Evolutionary conservation across 2,329 filamentous ascomycete species (phyloP).

Genomic region (Zasmidium angulare): DNA sequence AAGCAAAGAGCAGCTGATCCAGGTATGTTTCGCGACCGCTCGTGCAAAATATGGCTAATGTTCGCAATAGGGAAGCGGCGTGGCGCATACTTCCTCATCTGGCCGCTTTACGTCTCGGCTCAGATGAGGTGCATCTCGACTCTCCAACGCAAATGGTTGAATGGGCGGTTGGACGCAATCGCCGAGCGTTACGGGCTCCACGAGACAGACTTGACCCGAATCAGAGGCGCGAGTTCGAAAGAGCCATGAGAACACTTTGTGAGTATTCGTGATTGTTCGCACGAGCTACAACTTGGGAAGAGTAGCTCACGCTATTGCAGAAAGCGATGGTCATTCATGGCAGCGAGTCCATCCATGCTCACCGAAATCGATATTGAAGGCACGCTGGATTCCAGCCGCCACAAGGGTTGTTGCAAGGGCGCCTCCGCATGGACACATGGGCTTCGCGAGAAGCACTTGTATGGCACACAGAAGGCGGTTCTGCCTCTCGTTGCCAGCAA

Average conservation of each 20-base stretch:
- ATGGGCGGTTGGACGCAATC: background rate
- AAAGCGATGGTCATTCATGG: background rate
- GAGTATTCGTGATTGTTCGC: background rate
- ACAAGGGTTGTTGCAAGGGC: background rate
- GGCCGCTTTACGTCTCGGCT: background rate
- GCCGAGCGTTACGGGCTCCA: background rate
- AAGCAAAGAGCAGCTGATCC: background rate
- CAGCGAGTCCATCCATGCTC: background rate
- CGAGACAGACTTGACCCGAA: background rate
- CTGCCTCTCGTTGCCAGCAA: background rate
- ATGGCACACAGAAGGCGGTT: background rate
- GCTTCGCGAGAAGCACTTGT: background rate
- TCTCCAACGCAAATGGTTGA: background rate
- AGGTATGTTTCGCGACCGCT: background rate
- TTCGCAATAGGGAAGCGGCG: background rate
- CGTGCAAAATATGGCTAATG: background rate
- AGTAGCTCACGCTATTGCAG: background rate
- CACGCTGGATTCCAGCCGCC: background rate
- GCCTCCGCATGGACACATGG: background rate
- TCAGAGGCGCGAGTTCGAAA: background rate
- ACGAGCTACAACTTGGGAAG: background rate
- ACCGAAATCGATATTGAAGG: background rate
- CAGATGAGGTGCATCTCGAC: background rate
- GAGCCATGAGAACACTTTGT: background rate
- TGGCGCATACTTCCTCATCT: background rate